Evolutionary conservation across 441 rosid species (phyloP).

Genomic region (Gossypium davidsonii): DNA sequence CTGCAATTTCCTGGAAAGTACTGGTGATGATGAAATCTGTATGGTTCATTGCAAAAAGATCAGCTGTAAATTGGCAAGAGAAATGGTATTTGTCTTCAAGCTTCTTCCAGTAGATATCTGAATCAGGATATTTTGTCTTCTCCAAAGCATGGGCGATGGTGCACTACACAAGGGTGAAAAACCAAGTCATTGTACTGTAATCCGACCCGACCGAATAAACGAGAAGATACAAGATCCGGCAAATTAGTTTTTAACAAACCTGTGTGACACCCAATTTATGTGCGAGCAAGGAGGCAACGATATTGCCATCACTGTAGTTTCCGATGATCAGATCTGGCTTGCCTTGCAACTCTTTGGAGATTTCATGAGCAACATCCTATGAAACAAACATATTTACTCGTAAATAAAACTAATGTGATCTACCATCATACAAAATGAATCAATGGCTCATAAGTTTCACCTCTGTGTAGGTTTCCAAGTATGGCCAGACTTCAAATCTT

Average conservation of each 20-base stretch:
- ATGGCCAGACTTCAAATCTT: constrained; percentile 97
- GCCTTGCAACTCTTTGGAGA: constrained; percentile 75
- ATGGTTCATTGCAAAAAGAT: constrained; percentile 91
- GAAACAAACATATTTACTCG: neutral
- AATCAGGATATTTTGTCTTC: constrained; percentile 89
- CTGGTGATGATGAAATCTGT: constrained; percentile 97
- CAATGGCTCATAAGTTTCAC: constrained; percentile 25
- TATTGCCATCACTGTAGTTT: constrained; percentile 94
- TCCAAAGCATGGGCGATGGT: constrained; percentile 95
- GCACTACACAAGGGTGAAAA: constrained; percentile 42
- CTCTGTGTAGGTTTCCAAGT: constrained; percentile 90
- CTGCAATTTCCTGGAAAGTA: constrained; percentile 95
- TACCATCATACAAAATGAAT: neutral
- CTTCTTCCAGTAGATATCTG: constrained; percentile 92
- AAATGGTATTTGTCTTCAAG: constrained; percentile 91
- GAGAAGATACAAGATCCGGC: neutral
- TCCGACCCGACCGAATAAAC: neutral
- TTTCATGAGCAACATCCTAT: constrained; percentile 88
- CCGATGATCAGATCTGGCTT: constrained; percentile 97
- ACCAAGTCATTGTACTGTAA: neutral
- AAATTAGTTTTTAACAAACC: constrained; percentile 32
- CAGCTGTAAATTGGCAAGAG: constrained; percentile 93
- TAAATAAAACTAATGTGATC: neutral
- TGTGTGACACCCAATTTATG: constrained; percentile 91
- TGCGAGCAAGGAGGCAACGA: constrained; percentile 82